Evolutionary conservation across 1,139 yeast species (phyloP).

Genomic region (Debaryomyces sp.): DNA sequence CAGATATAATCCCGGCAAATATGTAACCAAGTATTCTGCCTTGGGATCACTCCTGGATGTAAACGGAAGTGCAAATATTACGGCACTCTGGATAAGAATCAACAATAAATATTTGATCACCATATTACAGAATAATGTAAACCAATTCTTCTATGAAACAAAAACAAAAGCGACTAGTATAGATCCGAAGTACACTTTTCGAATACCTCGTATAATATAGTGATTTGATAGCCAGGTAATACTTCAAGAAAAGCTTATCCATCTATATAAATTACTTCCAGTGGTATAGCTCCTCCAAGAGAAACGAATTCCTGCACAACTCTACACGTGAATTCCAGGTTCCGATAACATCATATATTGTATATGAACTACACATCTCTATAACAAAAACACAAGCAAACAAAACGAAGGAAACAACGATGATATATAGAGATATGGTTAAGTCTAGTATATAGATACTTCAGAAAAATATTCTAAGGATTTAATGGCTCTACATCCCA

Average conservation of each 20-base stretch:
- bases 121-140: conserved; percentile 1
- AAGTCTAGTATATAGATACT: not conserved
- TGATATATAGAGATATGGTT: not conserved
- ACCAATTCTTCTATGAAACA: not conserved
- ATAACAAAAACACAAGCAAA: not conserved
- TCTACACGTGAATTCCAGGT: conserved; percentile 2
- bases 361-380: not conserved
- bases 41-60: conserved; percentile 19
- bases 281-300: not conserved
- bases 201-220: not conserved
- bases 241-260: not conserved
- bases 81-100: conserved; percentile 5
- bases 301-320: not conserved
- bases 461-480: conserved; percentile 10
- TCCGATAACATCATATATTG: not conserved
- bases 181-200: not conserved
- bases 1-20: conserved; percentile 42
- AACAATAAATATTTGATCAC: conserved; percentile 8
- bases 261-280: not conserved
- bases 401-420: not conserved
- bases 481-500: conserved; percentile 85
- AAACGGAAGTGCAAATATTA: conserved; percentile 24
- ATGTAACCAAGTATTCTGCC: conserved; percentile 35
- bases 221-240: not conserved
- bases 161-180: not conserved